Conservation (phyloP, 2,329 filamentous ascomycete species). For the Cladosporium sp. region DNA sequence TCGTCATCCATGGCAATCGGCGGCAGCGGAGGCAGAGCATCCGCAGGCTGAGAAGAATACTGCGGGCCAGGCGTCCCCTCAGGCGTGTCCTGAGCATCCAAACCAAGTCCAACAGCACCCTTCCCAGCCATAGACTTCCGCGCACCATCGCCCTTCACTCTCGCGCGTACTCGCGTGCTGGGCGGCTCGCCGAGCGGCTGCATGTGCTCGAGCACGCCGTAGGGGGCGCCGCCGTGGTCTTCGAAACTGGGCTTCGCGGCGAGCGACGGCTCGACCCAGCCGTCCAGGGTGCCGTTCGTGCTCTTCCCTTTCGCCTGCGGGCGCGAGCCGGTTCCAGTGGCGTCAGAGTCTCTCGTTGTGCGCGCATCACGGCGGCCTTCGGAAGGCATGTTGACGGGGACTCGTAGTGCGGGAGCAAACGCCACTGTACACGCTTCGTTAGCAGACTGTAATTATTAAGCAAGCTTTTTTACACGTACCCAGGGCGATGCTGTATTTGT, state of each 20-base stretch:
- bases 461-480: not conserved
- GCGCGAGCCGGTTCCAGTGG: slow-evolving; percentile 11
- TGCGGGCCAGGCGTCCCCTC: slow-evolving; percentile 36
- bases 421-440: slow-evolving; percentile 5
- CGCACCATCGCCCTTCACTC: slow-evolving; percentile 41
- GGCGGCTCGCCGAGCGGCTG: slow-evolving; percentile 70
- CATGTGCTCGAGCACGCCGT: slow-evolving; percentile 78
- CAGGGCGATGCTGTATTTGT: slow-evolving; percentile 12
- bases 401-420: slow-evolving; percentile 9
- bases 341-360: not conserved
- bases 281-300: slow-evolving; percentile 29
- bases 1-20: slow-evolving; percentile 36
- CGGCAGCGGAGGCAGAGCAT: slow-evolving; percentile 28
- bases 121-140: slow-evolving; percentile 37
- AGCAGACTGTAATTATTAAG: not conserved
- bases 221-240: slow-evolving; percentile 66
- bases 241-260: slow-evolving; percentile 64
- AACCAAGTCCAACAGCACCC: slow-evolving; percentile 34
- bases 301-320: slow-evolving; percentile 17
- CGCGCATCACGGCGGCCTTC: slow-evolving; percentile 11
- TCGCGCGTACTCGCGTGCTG: slow-evolving; percentile 52
- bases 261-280: slow-evolving; percentile 50
- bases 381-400: slow-evolving; percentile 7
- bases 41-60: slow-evolving; percentile 33
- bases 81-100: slow-evolving; percentile 41